These are phyloP conservation scores for Lactifluus pinguis DNA, from an alignment of 768 basidiomycete genomes.

Conservation along the genomic window DNA sequence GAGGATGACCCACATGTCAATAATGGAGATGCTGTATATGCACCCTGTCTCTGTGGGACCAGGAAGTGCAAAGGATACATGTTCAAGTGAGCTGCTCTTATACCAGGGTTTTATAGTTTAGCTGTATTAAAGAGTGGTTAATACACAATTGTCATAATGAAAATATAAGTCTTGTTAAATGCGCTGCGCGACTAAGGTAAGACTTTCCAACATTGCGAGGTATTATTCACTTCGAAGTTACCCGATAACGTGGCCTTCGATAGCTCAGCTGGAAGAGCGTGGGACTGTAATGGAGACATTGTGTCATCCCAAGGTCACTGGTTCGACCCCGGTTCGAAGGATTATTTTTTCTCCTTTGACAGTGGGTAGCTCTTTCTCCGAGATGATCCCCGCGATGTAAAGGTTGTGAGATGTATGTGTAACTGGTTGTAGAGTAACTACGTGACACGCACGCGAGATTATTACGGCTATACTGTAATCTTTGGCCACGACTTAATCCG, in stretches of 20 bases:
- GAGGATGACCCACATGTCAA: slow-evolving; percentile 1
- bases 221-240: background rate
- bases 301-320: slow-evolving; percentile 16
- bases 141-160: background rate
- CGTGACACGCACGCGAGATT: background rate
- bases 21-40: slow-evolving; percentile 36
- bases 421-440: background rate
- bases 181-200: too few species aligned
- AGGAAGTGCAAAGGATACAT: slow-evolving; percentile 39
- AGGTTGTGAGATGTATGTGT: background rate
- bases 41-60: slow-evolving; percentile 43
- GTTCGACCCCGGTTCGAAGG: slow-evolving; percentile 19
- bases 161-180: background rate
- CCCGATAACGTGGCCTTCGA: background rate
- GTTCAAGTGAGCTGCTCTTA: slow-evolving; percentile 16
- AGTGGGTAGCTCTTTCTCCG: background rate
- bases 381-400: background rate
- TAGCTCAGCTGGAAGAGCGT: slow-evolving; percentile 19
- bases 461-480: background rate
- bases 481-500: background rate
- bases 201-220: too few species aligned
- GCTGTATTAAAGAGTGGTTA: background rate
- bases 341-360: background rate
- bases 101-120: background rate
- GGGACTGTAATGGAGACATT: slow-evolving; percentile 14